A percentile compares a stretch with the other conserved stretches of the same genome.
These are phyloP conservation scores for Gamsiella multidivaricata DNA, from an alignment of 192 early-diverging fungal species.

Conservation along the genomic window DNA sequence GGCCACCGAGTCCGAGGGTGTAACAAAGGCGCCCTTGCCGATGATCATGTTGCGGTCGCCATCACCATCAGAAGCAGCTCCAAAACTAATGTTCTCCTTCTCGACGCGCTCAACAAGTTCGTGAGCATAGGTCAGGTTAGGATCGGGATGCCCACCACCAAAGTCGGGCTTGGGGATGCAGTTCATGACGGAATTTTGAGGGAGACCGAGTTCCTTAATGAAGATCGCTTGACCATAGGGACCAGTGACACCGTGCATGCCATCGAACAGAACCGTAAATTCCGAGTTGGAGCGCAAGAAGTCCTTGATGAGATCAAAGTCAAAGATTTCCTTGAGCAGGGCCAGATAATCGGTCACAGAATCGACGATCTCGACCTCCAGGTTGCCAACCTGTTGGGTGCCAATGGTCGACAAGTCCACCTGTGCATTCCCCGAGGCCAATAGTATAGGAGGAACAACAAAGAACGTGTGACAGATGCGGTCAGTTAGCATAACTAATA, in stretches of 20 bases:
- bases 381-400: constrained; percentile 65
- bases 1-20: constrained; percentile 96
- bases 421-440: constrained; percentile 21
- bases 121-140: constrained; percentile 97
- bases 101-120: constrained; percentile 91
- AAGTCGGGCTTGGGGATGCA: constrained; percentile 87
- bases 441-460: constrained; percentile 6
- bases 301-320: constrained; percentile 84
- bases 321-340: constrained; percentile 91
- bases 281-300: constrained; percentile 79
- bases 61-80: constrained; percentile 97
- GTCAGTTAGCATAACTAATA: not conserved
- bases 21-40: constrained; percentile 94
- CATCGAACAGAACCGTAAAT: constrained; percentile 93
- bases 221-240: constrained; percentile 91
- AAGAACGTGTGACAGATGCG: not conserved
- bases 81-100: constrained; percentile 83
- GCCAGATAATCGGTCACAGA: constrained; percentile 88
- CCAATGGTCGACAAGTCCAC: constrained; percentile 82
- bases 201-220: constrained; percentile 90
- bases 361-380: constrained; percentile 90
- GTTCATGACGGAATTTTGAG: constrained; percentile 83
- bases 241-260: constrained; percentile 97
- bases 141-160: constrained; percentile 96
- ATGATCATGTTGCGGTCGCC: constrained; percentile 99